Base-by-base conservation (phyloP, 1,284 basidiomycete genomes). In the Cryptococcus maquisensis region DNA sequence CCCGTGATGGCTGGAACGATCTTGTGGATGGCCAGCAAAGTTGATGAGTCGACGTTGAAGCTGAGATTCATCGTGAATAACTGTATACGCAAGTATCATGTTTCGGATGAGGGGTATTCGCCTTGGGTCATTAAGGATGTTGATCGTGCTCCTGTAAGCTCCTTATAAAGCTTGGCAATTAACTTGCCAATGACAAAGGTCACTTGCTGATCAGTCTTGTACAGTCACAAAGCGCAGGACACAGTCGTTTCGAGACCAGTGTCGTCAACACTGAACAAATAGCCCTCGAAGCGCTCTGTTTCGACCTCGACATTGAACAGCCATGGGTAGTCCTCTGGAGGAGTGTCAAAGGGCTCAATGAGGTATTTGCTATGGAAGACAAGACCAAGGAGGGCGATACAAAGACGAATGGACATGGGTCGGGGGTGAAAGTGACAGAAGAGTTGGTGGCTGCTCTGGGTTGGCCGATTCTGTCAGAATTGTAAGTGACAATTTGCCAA, bases 11-110 rank as follows among this genome's bases (percentile, higher is more conserved):
- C 92, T 21, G 88, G 89, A 1, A 83, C 91, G 2, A 90, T 90
- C 68, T 84, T 96, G 48, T 96, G 95, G 69, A 81, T 96, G 42
- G 89, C 90, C 0, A 91, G 90, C 35, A 96, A 96, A 74, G 90
- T 71, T 12, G 73, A 73, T 50, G 71, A 75, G 55, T 64, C 66
- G 21, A 62, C 69, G 1, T 46, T 72, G 20, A 68, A 69, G 36
- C 54, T 75, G 15, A 57, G 71, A 6, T 58, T 68, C 43, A 69
- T 75, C 47, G 65, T 70, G 20, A 73, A 72, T 49, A 52, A 59
- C 0, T 67, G 64, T 35, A 39, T 73, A 38, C 51, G 18, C 16
- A 72, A 71, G 51, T 73, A 67, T 47, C 62, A 66, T 46, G 59
- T 57, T 1, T 24, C 9, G 4, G 28, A 32, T 6, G 28, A 32